Base-by-base conservation (phyloP, 1,139 yeast genomes). In the Blastobotrys niveus region DNA sequence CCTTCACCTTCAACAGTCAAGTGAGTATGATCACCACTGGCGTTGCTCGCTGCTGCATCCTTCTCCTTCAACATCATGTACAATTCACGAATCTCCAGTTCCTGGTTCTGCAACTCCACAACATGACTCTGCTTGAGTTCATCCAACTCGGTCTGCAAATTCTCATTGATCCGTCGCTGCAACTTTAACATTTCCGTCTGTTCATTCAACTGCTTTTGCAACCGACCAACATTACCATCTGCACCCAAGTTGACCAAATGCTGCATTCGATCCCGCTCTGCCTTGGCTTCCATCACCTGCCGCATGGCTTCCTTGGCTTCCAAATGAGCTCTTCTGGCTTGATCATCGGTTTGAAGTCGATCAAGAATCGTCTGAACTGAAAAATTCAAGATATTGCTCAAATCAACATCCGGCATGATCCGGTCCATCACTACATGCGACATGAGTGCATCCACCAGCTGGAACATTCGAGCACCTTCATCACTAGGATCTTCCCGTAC, bases 271-370 rank as follows among this genome's bases (percentile, higher is more conserved):
- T 87, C 96, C 45, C 93, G 74, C 61, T 89, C 96, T 1, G 94
- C 93, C 34, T 78, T 74, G 6, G 94, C 85, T 56, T 83, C 88
- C 55, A 84, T 94, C 0, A 86, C 84, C 34, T 74, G 71, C 55
- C 77, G 80, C 38, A 77, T 76, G 36, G 82, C 74, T 24, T 76
- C 80, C 52, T 80, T 80, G 15, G 82, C 80, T 53, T 89, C 96
- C 38, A 74, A 65, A 45, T 83, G 70, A 0, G 96, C 95, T 47
- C 82, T 74, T 45, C 84, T 72, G 18, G 95, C 96, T 63, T 83
- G 84, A 49, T 88, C 96, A 63, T 91, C 98, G 0, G 96, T 86
- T 54, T 82, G 82, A 63, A 89, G 74, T n/a, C 88, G 76, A 43
- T 87, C 79, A 50, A 79, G 74, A 45, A 91, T 71, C 50, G 82